phyloP scores from a whole-genome alignment of 305 asterid species.

The Nicotiana rustica region DNA sequence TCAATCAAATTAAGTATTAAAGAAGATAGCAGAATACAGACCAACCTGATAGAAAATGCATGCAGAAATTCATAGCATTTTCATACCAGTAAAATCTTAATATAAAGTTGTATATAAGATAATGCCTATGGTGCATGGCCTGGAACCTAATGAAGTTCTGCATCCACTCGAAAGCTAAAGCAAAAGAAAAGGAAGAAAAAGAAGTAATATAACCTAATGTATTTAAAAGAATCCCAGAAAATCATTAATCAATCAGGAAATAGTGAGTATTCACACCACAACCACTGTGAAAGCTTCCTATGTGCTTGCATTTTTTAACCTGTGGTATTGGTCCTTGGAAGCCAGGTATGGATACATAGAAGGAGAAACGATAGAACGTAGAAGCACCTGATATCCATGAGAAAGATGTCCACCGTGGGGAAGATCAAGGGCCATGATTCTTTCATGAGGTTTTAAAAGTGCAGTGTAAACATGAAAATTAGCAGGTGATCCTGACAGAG shows the following conservation, averaged over 20 bases:
- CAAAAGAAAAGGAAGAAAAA: not conserved
- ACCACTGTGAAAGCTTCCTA: not conserved
- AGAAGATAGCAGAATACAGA: not conserved
- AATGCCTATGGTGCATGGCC: not conserved
- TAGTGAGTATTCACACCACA: not conserved
- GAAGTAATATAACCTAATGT: not conserved
- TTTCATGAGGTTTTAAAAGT: constrained; percentile 77
- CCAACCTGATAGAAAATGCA: not conserved
- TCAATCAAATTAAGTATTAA: not conserved
- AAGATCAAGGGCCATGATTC: constrained; percentile 96
- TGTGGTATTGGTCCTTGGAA: not conserved
- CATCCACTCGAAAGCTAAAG: not conserved
- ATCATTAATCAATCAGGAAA: not conserved
- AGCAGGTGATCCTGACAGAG: constrained; percentile 84
- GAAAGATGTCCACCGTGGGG: constrained; percentile 96
- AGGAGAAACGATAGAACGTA: not conserved
- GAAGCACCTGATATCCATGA: constrained; percentile 80
- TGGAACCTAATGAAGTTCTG: not conserved
- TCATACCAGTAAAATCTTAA: not conserved
- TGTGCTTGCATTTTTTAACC: not conserved
- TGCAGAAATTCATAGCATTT: not conserved
- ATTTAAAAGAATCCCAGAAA: not conserved
- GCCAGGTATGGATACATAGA: not conserved
- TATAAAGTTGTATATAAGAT: not conserved
- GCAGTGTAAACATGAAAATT: constrained; percentile 90